Base-by-base conservation (phyloP, 176 grass and related monocot genomes). In the Zea luxurians region DNA sequence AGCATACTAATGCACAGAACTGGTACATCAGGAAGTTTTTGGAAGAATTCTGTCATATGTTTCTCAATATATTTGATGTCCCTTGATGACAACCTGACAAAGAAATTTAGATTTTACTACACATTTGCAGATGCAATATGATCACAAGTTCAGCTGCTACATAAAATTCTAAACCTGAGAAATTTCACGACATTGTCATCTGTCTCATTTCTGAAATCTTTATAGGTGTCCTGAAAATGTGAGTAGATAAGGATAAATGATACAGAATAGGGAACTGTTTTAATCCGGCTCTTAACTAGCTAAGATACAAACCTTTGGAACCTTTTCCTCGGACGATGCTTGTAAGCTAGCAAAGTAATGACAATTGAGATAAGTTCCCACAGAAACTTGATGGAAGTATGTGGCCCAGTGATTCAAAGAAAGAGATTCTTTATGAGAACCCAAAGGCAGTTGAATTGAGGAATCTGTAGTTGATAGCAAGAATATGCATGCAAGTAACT, bases 1-100 rank as follows among this genome's bases (percentile, higher is more conserved):
- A 97, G 82, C 82, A 97, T 82, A 64, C 94, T 97, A 65, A 97
- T 86, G 68, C 94, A 97, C 20, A 97, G 80, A 27, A 93, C 78
- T 35, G 89, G 89, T 61, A 92, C 77, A 73, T 67, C 82, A 6
- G 94, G 94, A 55, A 97, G 94, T 35, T 75, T 87, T 66, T 84
- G 36, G 53, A 90, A 94, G 73, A 97, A 93, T 21, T 83, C 71
- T 21, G 16, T 79, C 59, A 97, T 70, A 83, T 90, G 80, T 50
- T 88, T 79, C 79, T 90, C 84, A 41, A 97, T 83, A 64, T 97
- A 59, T 45, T 78, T 69, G 15, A 92, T 80, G 63, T 83, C 85
- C 37, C 63, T 49, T 71, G 75, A 86, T 37, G 64, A 59, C 84
- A 68, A 86, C 73, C 94, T 97, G 87, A 45, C 47, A 67, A 38